Evolutionary conservation across 1,284 basidiomycete genomes (phyloP), one percentile per base, ranked within the genome.

Genomic region (Schizophyllum amplum): DNA sequence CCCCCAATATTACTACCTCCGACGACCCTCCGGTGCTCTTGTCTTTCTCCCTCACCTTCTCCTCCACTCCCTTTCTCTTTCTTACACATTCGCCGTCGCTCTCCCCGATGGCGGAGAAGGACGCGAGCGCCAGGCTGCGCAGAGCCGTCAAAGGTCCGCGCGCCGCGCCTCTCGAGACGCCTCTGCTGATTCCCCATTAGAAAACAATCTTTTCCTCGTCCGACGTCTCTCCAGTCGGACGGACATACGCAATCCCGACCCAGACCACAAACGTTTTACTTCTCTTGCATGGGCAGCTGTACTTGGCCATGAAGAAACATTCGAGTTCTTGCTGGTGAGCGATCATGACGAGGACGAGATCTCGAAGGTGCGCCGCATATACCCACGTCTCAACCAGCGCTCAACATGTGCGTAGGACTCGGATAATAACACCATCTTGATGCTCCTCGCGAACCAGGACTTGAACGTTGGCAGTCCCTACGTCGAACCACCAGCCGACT

Each of bases 301-400:
- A 0, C 80, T 90, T 25, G 90, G 90, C 0, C 83, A 90, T 60
- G 83, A 93, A 66, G 92, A 96, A 68, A 92, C 91, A 1, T 94
- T 94, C 62, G 91, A 94, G 66, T 96, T 87, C 74, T 74, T 95
- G 58, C 75, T 95, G 52, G 81, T 79, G 61, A 84, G 80, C 48
- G 92, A 90, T 17, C 92, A 95, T 68, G 94, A 97, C 68, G 92
- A 96, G 66, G 85, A 87, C 57, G 94, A 96, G 70, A 77, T 93
- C 60, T 93, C 87, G 69, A 83, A 85, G 76, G 93, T 94, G 69
- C 67, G 55, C 53, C 46, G 47, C 52, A 33, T 50, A 52, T 33
- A n/a, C 49, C 11, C 47, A 55, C 13, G 17, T 17, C 33, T 42
- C 33, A 42, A 13, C 11, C 33, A 21, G 46, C 23, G 47, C 47